Conservation (phyloP, 2,329 filamentous ascomycete genomes). For the Didymosphaeria variabile region DNA sequence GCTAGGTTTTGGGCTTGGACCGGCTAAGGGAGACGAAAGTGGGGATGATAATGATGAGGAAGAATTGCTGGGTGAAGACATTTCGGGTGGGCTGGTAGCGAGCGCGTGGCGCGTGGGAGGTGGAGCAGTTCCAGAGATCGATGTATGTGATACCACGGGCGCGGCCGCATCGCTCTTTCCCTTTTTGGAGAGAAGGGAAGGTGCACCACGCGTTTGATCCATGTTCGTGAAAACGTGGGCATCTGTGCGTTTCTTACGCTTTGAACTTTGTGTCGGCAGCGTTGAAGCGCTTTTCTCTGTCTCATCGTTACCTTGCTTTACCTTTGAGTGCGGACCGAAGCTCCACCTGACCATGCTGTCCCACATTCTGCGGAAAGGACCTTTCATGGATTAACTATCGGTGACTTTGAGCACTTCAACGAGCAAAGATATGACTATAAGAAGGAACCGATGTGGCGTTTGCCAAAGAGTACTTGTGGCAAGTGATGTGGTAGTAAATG, state of each 20-base stretch:
- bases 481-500: not conserved
- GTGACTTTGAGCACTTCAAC: not conserved
- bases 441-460: not conserved
- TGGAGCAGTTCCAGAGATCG: not conserved
- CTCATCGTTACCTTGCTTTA: not conserved
- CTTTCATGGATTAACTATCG: not conserved
- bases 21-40: not conserved
- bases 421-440: not conserved
- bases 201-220: not conserved
- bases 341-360: not conserved
- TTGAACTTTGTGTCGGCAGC: too few species aligned
- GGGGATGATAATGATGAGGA: not conserved
- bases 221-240: not conserved
- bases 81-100: not conserved
- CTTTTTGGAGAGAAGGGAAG: not conserved
- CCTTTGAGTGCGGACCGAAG: not conserved
- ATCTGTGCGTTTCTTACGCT: not conserved
- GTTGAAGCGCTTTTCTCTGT: not conserved
- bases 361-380: not conserved
- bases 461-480: not conserved
- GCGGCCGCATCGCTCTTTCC: conserved; percentile 1
- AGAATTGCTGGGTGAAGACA: not conserved
- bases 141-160: not conserved
- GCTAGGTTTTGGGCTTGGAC: not conserved
- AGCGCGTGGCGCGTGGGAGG: not conserved